Base-by-base conservation (phyloP, 2,329 filamentous ascomycete genomes). In the Alternaria ventricosa region DNA sequence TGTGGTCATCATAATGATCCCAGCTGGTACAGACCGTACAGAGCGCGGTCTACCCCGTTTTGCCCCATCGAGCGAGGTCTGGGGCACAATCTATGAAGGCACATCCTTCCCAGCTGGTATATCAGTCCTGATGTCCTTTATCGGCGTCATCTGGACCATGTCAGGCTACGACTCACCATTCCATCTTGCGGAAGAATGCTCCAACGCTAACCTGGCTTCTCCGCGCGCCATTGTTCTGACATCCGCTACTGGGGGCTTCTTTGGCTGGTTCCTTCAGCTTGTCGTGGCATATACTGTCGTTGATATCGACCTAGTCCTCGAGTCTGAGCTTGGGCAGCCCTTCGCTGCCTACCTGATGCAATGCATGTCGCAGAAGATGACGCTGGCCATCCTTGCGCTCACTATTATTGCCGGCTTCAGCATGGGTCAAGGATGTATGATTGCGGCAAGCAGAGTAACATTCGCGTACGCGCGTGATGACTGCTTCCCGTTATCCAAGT, bases 401-500 rank as follows among this genome's bases (percentile, higher is more conserved):
- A 92, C 89, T 2, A 90, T 92, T 66, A 82, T 92, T 44, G 90
- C 89, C 61, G 87, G 88, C 3, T 92, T 92, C 73, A 87, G 86
- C 44, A 92, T 92, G 88, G 90, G 90, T 6, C 89, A 92, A 75
- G 90, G 89, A 2, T 91, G 89, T 75, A 92, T 91, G 88, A 87
- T 92, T 41, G 85, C 86, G 8, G 86, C 86, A 6, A 90, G 87
- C 22, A 85, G 90, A 51, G 90, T 92, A 47, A 90, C 89, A 1
- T 93, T 90, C 71, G 90, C 90, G 15, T 92, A 92, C 78, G 89
- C 90, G 18, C 88, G 90, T 33, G 90, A 92, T 71, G 89, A 88
- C 70, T 90, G 88, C 74, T 90, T 92, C 73, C 90, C 90, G 0
- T 72, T 87, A 6, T 89, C 87, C 6, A 79, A 78, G 0, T 83